Percentiles rank a stretch among this genome's conserved stretches.
phyloP scores from a whole-genome alignment of 129 eudicot species.

The Arctium minus region DNA sequence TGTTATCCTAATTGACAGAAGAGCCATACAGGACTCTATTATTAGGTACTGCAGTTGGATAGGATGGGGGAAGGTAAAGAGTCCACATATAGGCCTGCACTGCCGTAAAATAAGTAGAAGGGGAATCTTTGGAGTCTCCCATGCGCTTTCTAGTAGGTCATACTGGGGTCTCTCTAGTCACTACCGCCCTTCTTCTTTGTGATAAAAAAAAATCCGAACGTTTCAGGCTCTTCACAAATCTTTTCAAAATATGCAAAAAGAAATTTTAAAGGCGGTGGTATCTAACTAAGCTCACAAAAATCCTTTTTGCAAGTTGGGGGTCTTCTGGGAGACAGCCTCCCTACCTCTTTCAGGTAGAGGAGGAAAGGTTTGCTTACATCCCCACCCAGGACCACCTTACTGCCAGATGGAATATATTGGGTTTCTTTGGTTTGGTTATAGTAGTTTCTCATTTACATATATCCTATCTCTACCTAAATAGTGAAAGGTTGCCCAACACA shows the following conservation, averaged over 20 bases:
- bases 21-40: not conserved
- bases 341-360: not conserved
- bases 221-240: no score
- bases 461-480: not conserved
- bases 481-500: not conserved
- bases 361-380: not conserved
- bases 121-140: not conserved
- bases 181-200: not conserved
- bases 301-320: no score
- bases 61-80: not conserved
- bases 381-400: not conserved
- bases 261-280: no score
- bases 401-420: not conserved
- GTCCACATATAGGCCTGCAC: not conserved
- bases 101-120: not conserved
- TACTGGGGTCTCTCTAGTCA: not conserved
- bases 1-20: not conserved
- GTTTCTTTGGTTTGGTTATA: not conserved
- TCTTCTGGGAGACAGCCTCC: no score
- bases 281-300: no score
- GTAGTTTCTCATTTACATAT: not conserved
- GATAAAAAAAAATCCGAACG: no score
- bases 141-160: not conserved
- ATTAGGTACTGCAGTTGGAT: not conserved
- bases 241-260: no score